Evolutionary conservation across 2,329 filamentous ascomycete species (phyloP).

Genomic region (Pseudophaeomoniella oleicola): DNA sequence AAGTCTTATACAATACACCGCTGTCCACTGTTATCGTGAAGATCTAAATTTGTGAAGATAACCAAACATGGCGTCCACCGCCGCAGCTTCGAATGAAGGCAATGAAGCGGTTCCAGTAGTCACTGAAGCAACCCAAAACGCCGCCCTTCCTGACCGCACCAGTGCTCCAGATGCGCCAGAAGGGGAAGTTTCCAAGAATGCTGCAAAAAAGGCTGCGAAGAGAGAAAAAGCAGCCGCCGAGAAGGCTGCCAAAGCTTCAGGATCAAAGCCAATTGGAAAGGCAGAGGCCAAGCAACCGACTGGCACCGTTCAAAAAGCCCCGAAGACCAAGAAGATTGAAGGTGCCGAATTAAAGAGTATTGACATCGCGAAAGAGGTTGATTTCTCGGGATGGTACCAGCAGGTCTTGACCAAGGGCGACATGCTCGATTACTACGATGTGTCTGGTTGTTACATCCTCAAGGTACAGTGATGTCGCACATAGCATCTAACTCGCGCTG

Average conservation of each 20-base stretch:
- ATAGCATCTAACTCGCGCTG: conserved; percentile 4
- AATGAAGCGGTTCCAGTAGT: background rate
- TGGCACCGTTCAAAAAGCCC: conserved; percentile 18
- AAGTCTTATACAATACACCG: too few species aligned
- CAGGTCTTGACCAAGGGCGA: conserved; percentile 94
- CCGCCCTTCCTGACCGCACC: conserved; percentile 1
- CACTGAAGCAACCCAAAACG: background rate
- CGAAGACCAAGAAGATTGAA: conserved; percentile 38
- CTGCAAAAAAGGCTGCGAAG: conserved; percentile 35
- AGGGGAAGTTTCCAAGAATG: conserved; percentile 24
- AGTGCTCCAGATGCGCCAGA: background rate
- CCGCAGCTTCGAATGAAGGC: background rate
- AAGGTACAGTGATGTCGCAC: conserved; percentile 37
- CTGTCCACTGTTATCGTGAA: too few species aligned
- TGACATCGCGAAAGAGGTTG: conserved; percentile 67
- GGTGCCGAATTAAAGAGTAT: conserved; percentile 66
- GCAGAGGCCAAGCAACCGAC: conserved; percentile 27
- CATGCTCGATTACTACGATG: conserved; percentile 96
- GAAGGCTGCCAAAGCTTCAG: conserved; percentile 21
- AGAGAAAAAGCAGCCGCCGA: conserved; percentile 26
- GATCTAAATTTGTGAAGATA: background rate
- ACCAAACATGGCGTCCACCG: background rate
- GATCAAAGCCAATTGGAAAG: conserved; percentile 26
- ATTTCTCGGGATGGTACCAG: conserved; percentile 93
- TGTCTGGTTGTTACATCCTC: conserved; percentile 93